Evolutionary conservation across 2,329 filamentous ascomycete genomes (phyloP).

Genomic region (Sporothrix sp.): DNA sequence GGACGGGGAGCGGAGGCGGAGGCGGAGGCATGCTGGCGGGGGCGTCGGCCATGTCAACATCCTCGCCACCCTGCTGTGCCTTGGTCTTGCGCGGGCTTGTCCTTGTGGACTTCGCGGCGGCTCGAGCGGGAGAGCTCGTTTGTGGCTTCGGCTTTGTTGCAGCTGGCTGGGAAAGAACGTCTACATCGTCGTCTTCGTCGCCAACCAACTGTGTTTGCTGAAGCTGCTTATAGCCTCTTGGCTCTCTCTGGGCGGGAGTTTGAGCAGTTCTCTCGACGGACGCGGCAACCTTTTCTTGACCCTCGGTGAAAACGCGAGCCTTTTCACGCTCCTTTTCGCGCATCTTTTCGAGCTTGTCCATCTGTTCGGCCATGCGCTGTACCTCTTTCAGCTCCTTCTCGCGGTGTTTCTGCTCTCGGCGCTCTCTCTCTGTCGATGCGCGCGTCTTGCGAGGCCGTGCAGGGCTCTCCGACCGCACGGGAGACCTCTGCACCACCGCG

Average conservation of each 20-base stretch:
- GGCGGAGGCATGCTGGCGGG: slow-evolving; percentile 50
- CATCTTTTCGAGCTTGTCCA: slow-evolving; percentile 54
- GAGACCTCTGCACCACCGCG: slow-evolving; percentile 12
- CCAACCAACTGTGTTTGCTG: background rate
- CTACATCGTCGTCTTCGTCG: slow-evolving; percentile 12
- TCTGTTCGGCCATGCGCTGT: slow-evolving; percentile 49
- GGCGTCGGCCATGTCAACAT: slow-evolving; percentile 48
- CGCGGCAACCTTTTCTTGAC: slow-evolving; percentile 42
- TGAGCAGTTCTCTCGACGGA: slow-evolving; percentile 38
- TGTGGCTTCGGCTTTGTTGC: background rate
- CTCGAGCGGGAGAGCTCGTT: slow-evolving; percentile 25
- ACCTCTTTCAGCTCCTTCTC: slow-evolving; percentile 53
- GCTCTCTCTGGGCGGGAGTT: slow-evolving; percentile 32
- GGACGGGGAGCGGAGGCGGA: slow-evolving; percentile 28
- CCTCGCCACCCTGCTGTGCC: slow-evolving; percentile 28
- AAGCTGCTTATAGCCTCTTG: slow-evolving; percentile 41
- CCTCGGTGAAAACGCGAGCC: slow-evolving; percentile 47
- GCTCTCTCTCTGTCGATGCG: slow-evolving; percentile 51
- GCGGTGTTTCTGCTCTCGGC: slow-evolving; percentile 44
- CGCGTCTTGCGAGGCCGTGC: slow-evolving; percentile 41
- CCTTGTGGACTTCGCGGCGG: slow-evolving; percentile 35
- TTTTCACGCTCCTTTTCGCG: slow-evolving; percentile 65
- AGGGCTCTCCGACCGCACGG: slow-evolving; percentile 33
- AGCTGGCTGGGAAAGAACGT: slow-evolving; percentile 14
- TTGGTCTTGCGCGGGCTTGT: slow-evolving; percentile 45